These are phyloP conservation scores for Talaromyces stipitatus DNA, from an alignment of 495 filamentous ascomycete species.

Conservation along the genomic window DNA sequence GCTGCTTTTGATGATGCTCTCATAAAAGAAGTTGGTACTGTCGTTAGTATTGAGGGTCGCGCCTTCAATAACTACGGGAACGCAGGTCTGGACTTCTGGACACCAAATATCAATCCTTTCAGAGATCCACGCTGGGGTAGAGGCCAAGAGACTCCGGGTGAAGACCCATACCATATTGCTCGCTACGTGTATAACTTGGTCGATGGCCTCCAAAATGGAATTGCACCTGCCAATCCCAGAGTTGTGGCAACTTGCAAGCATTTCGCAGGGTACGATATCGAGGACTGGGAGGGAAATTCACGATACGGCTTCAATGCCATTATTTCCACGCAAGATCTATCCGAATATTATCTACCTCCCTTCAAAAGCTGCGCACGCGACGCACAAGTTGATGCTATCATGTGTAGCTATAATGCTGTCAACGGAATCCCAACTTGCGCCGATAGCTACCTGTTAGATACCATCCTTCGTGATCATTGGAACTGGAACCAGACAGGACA, in stretches of 20 bases:
- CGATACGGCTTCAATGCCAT: constrained; percentile 42
- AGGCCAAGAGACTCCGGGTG: constrained; percentile 50
- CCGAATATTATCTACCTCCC: constrained; percentile 43
- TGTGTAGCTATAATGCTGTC: constrained; percentile 51
- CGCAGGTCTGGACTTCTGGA: constrained; percentile 50
- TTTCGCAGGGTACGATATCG: constrained; percentile 53
- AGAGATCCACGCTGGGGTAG: constrained; percentile 48
- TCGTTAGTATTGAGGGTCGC: constrained; percentile 49
- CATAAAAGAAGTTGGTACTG: constrained; percentile 40
- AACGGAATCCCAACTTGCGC: constrained; percentile 48
- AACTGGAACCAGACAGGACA: constrained; percentile 36
- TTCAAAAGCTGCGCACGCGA: constrained; percentile 45
- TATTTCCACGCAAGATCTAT: constrained; percentile 39
- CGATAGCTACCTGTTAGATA: constrained; percentile 41
- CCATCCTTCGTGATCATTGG: constrained; percentile 44
- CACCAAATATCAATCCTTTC: constrained; percentile 58
- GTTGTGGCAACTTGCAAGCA: constrained; percentile 55
- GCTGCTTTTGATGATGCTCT: constrained; percentile 48
- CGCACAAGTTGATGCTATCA: constrained; percentile 41
- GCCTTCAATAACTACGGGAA: constrained; percentile 49
- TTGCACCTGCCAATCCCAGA: constrained; percentile 26
- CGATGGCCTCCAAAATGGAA: constrained; percentile 45
- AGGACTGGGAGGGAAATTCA: constrained; percentile 38
- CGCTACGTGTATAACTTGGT: constrained; percentile 46
- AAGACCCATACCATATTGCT: constrained; percentile 45